Conservation (phyloP, 805 yeast genomes). For the Lipomyces starkeyi region DNA sequence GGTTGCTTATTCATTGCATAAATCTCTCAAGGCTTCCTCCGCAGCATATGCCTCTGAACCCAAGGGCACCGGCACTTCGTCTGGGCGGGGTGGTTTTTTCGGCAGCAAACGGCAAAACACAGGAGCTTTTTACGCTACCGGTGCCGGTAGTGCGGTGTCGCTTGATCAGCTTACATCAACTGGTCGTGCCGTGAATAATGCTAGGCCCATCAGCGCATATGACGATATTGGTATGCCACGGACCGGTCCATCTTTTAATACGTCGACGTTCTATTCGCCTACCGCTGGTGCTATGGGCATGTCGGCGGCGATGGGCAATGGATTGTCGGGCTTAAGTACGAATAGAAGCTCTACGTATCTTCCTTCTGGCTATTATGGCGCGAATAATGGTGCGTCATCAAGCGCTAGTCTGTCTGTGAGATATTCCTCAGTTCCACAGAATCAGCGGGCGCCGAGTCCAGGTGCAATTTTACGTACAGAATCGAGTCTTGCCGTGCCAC, state of each 20-base stretch:
- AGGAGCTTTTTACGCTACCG: slow-evolving; percentile 37
- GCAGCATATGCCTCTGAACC: slow-evolving; percentile 39
- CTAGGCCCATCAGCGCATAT: slow-evolving; percentile 30
- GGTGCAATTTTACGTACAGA: slow-evolving; percentile 10
- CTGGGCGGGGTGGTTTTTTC: slow-evolving; percentile 4
- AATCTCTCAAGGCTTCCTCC: slow-evolving; percentile 55
- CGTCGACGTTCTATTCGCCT: slow-evolving; percentile 71
- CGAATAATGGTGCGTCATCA: slow-evolving; percentile 15
- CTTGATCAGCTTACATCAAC: slow-evolving; percentile 32
- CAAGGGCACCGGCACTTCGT: slow-evolving; percentile 14
- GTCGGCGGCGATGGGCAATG: slow-evolving; percentile 21
- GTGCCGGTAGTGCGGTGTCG: slow-evolving; percentile 26
- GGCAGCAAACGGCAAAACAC: slow-evolving; percentile 10
- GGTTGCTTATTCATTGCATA: slow-evolving; percentile 56
- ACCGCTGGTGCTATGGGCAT: slow-evolving; percentile 56
- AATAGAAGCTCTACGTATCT: slow-evolving; percentile 31
- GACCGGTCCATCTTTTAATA: slow-evolving; percentile 30
- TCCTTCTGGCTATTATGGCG: slow-evolving; percentile 36
- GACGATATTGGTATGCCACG: slow-evolving; percentile 37
- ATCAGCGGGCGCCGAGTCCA: slow-evolving; percentile 23
- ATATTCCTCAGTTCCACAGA: slow-evolving; percentile 12
- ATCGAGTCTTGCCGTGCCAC: slow-evolving; percentile 15
- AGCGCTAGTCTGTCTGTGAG: slow-evolving; percentile 12
- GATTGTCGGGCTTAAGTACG: not conserved
- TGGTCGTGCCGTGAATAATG: slow-evolving; percentile 28